These are phyloP conservation scores for Pilatotrama ljubarskyi DNA, from an alignment of 768 basidiomycete genomes.

Conservation along the genomic window DNA sequence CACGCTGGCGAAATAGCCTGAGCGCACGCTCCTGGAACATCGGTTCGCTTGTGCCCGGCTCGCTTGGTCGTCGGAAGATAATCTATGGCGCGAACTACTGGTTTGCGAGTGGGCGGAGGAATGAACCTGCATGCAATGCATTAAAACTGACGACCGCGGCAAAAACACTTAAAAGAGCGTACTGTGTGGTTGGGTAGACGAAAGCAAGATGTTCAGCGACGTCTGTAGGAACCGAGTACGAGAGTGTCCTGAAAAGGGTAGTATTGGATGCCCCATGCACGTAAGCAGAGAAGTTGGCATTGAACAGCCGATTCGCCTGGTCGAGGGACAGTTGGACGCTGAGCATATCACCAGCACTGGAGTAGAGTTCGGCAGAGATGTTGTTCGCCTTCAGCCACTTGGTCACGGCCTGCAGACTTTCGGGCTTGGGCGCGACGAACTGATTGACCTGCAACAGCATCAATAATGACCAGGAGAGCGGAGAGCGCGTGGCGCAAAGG, in stretches of 20 bases:
- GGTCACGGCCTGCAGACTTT: slow-evolving; percentile 28
- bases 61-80: background rate
- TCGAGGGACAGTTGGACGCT: slow-evolving; percentile 30
- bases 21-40: slow-evolving; percentile 23
- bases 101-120: slow-evolving; percentile 10
- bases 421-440: slow-evolving; percentile 27
- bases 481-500: too few relatives aligned
- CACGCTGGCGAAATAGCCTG: slow-evolving; percentile 29
- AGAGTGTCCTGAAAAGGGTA: slow-evolving; percentile 35
- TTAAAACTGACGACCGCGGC: background rate
- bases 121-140: slow-evolving; percentile 8
- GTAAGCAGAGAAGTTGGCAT: slow-evolving; percentile 37
- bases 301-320: slow-evolving; percentile 37
- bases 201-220: slow-evolving; percentile 33
- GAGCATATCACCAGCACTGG: slow-evolving; percentile 38
- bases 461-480: background rate
- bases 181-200: slow-evolving; percentile 35
- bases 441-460: slow-evolving; percentile 30
- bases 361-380: slow-evolving; percentile 25
- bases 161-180: background rate
- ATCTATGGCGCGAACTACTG: background rate
- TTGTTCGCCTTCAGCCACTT: slow-evolving; percentile 30
- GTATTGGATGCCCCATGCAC: slow-evolving; percentile 32
- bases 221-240: slow-evolving; percentile 37
- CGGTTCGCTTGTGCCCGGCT: background rate